These are phyloP conservation scores for Bacidia rubella DNA, from an alignment of 495 filamentous ascomycete genomes.

Conservation along the genomic window DNA sequence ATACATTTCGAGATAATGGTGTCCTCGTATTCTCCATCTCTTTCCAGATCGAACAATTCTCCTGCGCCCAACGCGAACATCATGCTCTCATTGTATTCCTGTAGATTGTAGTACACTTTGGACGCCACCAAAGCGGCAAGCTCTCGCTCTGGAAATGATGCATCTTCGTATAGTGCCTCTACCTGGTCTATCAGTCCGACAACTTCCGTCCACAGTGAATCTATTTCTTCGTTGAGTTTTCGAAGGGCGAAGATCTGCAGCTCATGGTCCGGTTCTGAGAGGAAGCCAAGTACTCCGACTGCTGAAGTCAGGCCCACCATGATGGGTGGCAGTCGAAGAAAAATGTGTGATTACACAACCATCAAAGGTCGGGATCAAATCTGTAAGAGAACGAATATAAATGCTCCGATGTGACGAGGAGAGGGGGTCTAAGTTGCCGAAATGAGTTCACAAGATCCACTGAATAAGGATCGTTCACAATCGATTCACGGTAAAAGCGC, in stretches of 20 bases:
- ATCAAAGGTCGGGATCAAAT: too few relatives aligned
- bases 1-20: constrained; percentile 97
- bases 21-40: constrained; percentile 91
- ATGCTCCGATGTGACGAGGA: too few relatives aligned
- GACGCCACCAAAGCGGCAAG: constrained; percentile 88
- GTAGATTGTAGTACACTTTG: constrained; percentile 97
- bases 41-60: constrained; percentile 85
- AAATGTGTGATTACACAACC: too few relatives aligned
- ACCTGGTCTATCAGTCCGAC: constrained; percentile 84
- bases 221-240: constrained; percentile 87
- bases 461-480: too few relatives aligned
- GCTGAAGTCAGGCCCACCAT: constrained; percentile 96
- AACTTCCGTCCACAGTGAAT: constrained; percentile 94
- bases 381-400: too few relatives aligned
- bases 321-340: constrained; percentile 17
- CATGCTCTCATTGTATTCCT: constrained; percentile 99
- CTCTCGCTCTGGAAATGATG: constrained; percentile 82
- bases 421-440: too few relatives aligned
- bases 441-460: too few relatives aligned
- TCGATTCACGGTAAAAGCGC: too few relatives aligned
- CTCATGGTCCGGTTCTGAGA: constrained; percentile 85
- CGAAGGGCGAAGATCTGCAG: constrained; percentile 88
- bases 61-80: constrained; percentile 91
- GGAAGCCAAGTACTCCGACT: constrained; percentile 85
- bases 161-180: constrained; percentile 95